Conservation (phyloP, 768 basidiomycete species). For the Trichaptum fuscoviolaceum region DNA sequence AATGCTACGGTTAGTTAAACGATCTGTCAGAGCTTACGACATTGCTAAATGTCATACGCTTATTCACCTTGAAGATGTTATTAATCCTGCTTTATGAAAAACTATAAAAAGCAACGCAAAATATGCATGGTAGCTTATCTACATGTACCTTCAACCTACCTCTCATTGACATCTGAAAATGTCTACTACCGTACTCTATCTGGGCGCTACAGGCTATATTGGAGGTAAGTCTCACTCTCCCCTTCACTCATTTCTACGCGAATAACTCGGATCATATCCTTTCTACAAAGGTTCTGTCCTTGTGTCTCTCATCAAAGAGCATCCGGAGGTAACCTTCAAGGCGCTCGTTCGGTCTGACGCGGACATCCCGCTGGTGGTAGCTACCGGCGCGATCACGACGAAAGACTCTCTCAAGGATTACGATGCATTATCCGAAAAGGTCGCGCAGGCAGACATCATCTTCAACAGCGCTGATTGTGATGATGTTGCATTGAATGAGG, state of each 20-base stretch:
- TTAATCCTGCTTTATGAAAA: too few relatives aligned
- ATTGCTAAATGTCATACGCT: too few relatives aligned
- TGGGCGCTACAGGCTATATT: slow-evolving; percentile 41
- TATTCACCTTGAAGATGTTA: too few relatives aligned
- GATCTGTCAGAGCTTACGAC: too few relatives aligned
- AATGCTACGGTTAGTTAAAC: too few relatives aligned
- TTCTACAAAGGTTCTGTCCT: background rate
- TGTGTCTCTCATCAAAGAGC: background rate
- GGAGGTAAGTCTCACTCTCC: slow-evolving; percentile 15
- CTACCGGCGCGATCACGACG: slow-evolving; percentile 13
- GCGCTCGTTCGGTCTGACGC: background rate
- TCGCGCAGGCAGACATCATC: slow-evolving; percentile 31
- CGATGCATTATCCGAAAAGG: slow-evolving; percentile 30
- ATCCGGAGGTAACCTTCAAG: background rate
- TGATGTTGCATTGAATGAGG: background rate
- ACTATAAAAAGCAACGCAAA: too few relatives aligned
- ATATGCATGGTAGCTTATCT: too few relatives aligned
- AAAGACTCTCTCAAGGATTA: slow-evolving; percentile 35
- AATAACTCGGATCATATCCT: background rate
- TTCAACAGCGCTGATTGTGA: slow-evolving; percentile 39
- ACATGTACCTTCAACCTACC: too few relatives aligned
- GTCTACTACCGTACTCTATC: slow-evolving; percentile 3
- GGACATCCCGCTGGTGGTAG: background rate
- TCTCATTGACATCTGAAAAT: background rate
- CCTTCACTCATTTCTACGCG: background rate